Percentiles rank a stretch among this genome's conserved stretches.
phyloP scores from a whole-genome alignment of 2,329 filamentous ascomycete species.

The Rutstroemia sp. region DNA sequence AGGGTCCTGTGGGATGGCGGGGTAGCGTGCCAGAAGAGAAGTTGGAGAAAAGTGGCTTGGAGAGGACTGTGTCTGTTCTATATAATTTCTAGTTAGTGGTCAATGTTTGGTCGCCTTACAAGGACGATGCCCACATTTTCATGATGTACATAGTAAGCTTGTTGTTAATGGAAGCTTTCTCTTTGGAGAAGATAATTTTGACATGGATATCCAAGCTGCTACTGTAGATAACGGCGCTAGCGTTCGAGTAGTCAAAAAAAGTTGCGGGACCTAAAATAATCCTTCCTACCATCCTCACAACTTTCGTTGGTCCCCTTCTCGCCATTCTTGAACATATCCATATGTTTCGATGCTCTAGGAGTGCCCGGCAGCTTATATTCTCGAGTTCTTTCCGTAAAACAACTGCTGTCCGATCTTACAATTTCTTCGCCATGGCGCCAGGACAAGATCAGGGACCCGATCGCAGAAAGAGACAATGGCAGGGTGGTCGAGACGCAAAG shows the following conservation, averaged over 20 bases:
- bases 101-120: too few relatives aligned
- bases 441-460: conserved; percentile 7
- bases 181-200: too few relatives aligned
- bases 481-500: conserved; percentile 33
- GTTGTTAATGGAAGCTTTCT: too few relatives aligned
- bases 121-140: too few relatives aligned
- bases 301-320: neutral
- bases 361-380: neutral
- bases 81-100: neutral
- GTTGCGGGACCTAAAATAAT: neutral
- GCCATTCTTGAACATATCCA: conserved; percentile 22
- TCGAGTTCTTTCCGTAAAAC: neutral
- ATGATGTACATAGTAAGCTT: too few relatives aligned
- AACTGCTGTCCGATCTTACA: conserved; percentile 1
- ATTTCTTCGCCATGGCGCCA: conserved; percentile 13
- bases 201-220: too few relatives aligned
- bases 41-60: too few relatives aligned
- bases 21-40: too few relatives aligned
- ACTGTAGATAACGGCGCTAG: too few relatives aligned
- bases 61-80: neutral
- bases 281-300: neutral
- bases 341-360: conserved; percentile 9
- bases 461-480: conserved; percentile 24
- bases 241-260: too few relatives aligned
- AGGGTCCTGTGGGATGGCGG: too few relatives aligned